Percentiles rank a stretch among this genome's conserved stretches.
phyloP scores from a whole-genome alignment of 495 filamentous ascomycete species.

The Aspergillus saccharolyticus region DNA sequence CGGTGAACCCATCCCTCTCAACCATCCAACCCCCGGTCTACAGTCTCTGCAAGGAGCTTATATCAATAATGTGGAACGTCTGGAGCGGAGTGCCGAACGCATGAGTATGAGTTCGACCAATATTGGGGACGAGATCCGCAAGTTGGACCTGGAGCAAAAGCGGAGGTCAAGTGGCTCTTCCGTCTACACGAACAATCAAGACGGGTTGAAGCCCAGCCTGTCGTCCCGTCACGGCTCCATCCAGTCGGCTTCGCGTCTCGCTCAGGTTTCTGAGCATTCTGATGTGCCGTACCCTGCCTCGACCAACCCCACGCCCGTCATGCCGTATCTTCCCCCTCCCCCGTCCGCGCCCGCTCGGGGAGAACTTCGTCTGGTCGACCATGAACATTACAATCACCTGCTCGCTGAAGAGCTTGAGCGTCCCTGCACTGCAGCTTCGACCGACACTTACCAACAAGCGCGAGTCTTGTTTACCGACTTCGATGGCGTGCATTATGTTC shows the following conservation, averaged over 20 bases:
- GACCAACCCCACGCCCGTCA: conserved; percentile 35
- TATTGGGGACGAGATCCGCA: conserved; percentile 76
- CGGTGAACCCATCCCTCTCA: conserved; percentile 54
- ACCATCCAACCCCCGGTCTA: conserved; percentile 72
- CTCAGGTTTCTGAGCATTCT: conserved; percentile 46
- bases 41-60: conserved; percentile 70
- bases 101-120: conserved; percentile 71
- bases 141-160: conserved; percentile 74
- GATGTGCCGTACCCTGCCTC: conserved; percentile 26
- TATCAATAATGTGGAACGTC: conserved; percentile 69
- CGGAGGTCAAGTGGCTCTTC: conserved; percentile 51
- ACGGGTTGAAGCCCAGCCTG: conserved; percentile 19
- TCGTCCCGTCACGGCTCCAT: conserved; percentile 63
- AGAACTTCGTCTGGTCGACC: conserved; percentile 12
- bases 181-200: conserved; percentile 31
- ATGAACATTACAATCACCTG: conserved; percentile 18
- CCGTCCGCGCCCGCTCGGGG: conserved; percentile 25
- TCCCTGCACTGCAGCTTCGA: conserved; percentile 53
- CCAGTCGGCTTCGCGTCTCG: conserved; percentile 49
- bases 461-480: conserved; percentile 78
- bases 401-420: conserved; percentile 28
- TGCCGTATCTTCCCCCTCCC: conserved; percentile 23
- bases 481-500: conserved; percentile 83
- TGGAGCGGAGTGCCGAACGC: conserved; percentile 78
- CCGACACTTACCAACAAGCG: conserved; percentile 65